Percentiles rank a stretch among this genome's conserved stretches.
Conservation (phyloP, 2,329 filamentous ascomycete species). For the Raffaelea arxii region DNA sequence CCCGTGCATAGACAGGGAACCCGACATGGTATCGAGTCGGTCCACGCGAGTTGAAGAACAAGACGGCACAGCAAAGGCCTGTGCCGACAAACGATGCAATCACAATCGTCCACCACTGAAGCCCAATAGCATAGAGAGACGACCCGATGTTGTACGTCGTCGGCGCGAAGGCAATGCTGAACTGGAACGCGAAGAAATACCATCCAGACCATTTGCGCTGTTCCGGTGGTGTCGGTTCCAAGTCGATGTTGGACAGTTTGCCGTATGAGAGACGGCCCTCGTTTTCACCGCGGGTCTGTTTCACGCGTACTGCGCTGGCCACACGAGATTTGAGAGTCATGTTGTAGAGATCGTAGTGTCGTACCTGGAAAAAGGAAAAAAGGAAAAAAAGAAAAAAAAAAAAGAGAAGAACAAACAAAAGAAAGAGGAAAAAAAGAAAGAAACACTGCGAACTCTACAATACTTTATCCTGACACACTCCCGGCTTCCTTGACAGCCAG, state of each 20-base stretch:
- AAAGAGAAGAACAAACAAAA: no score
- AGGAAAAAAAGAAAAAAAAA: no score
- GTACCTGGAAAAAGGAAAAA: no score
- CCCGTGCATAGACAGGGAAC: constrained; percentile 7
- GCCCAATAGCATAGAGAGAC: constrained; percentile 3
- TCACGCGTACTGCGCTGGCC: not conserved
- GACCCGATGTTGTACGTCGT: constrained; percentile 6
- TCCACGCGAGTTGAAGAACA: constrained; percentile 7
- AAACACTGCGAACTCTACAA: no score
- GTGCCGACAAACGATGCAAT: constrained; percentile 4
- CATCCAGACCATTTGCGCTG: constrained; percentile 3
- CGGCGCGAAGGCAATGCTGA: constrained; percentile 5
- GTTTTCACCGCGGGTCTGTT: not conserved
- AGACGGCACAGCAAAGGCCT: not conserved
- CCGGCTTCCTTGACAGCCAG: no score
- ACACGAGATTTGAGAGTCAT: no score
- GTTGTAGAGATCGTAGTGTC: no score
- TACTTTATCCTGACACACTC: no score
- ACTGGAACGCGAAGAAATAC: constrained; percentile 4
- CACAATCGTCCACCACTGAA: constrained; percentile 4
- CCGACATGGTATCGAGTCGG: constrained; percentile 11
- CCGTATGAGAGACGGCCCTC: not conserved
- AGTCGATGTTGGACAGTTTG: constrained; percentile 2
- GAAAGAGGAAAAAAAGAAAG: no score
- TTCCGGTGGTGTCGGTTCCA: not conserved